Percentiles rank a stretch among this genome's conserved stretches.
phyloP scores from a whole-genome alignment of 108 stramenopile genomes.

The Nitzschia inconspicua region DNA sequence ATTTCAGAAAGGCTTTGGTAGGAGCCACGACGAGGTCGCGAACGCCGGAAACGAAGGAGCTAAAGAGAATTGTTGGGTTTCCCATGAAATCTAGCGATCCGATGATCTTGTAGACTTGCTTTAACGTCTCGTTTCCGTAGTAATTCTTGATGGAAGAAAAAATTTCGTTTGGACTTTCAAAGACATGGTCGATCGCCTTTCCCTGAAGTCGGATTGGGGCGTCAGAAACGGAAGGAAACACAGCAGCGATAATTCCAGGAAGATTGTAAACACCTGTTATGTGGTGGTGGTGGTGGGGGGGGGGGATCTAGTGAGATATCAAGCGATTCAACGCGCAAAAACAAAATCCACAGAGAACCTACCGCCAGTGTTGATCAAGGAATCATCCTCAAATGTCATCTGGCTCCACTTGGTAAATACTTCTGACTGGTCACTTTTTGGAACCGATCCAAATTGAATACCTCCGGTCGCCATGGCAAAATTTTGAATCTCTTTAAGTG shows the following conservation, averaged over 20 bases:
- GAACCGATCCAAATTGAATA: neutral
- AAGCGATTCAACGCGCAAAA: conserved; percentile 1
- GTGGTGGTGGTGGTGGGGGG: too few relatives aligned
- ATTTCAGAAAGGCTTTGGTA: conserved; percentile 70
- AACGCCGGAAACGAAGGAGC: conserved; percentile 83
- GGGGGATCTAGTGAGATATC: too few relatives aligned
- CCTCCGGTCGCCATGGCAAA: conserved; percentile 11
- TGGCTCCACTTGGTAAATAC: conserved; percentile 47
- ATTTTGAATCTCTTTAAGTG: conserved; percentile 15
- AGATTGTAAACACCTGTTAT: conserved; percentile 14
- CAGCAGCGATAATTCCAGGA: conserved; percentile 29
- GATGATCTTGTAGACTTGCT: conserved; percentile 93
- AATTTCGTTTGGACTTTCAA: conserved; percentile 60
- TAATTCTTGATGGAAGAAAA: conserved; percentile 62
- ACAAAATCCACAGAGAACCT: neutral
- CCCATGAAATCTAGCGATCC: conserved; percentile 94
- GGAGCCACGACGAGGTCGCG: conserved; percentile 92
- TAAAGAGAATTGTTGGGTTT: conserved; percentile 88
- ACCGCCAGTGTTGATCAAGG: conserved; percentile 23
- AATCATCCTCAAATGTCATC: conserved; percentile 41
- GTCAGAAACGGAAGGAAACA: conserved; percentile 75
- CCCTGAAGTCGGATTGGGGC: conserved; percentile 85
- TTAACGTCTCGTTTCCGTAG: conserved; percentile 77
- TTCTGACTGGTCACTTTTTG: conserved; percentile 33
- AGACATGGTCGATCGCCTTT: conserved; percentile 70